Evolutionary conservation across 805 yeast genomes (phyloP).

Genomic region (Schizosaccharomyces lindneri): DNA sequence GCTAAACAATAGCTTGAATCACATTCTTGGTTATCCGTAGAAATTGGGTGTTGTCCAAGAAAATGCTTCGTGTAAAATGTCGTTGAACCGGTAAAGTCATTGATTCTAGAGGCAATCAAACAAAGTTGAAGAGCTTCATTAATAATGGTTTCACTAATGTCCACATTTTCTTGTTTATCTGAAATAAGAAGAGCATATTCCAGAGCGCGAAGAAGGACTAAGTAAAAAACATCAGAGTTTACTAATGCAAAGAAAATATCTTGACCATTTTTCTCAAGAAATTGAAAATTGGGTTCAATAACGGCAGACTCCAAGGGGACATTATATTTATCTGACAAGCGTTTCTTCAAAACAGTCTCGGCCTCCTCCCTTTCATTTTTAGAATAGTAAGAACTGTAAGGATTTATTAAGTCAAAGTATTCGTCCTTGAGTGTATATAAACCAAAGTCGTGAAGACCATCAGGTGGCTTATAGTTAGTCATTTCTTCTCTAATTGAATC

Average conservation of each 20-base stretch:
- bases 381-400: constrained; percentile 56
- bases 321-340: background rate
- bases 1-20: background rate
- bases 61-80: background rate
- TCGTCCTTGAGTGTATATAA: constrained; percentile 33
- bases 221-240: background rate
- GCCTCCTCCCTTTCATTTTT: constrained; percentile 69
- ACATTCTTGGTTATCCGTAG: background rate
- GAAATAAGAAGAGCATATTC: background rate
- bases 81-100: background rate
- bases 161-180: background rate
- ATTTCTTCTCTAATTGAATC: constrained; percentile 32
- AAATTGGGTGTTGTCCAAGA: too few species aligned
- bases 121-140: background rate
- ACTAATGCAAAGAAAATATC: background rate
- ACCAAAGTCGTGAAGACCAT: constrained; percentile 32
- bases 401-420: constrained; percentile 32
- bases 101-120: background rate
- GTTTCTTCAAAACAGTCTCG: constrained; percentile 29
- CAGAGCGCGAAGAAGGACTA: background rate
- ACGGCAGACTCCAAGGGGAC: background rate
- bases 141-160: background rate
- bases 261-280: background rate
- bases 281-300: background rate
- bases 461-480: constrained; percentile 37